Evolutionary conservation across 495 filamentous ascomycete genomes (phyloP), one percentile per base, ranked within the genome.

Genomic region (Aspergillus kassunensis): DNA sequence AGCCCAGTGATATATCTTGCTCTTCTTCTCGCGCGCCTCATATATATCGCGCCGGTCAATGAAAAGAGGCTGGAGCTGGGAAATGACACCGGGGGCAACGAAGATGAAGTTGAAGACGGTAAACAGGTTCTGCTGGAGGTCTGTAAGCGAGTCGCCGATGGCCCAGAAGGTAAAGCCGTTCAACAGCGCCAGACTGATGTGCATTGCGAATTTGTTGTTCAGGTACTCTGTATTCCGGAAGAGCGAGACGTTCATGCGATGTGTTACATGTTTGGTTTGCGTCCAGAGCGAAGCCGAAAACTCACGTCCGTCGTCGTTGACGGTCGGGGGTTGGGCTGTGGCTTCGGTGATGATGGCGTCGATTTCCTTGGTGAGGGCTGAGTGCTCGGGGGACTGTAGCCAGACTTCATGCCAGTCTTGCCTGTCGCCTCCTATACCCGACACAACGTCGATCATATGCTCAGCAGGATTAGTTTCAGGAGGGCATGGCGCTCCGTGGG

Each of bases 371-470:
- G 68, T 44, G 1, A 80, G 59, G 4, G 58, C 53, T 11, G 62
- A 57, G 37, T 72, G 64, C 49, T 85, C 75, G 1, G 77, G 65
- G 1, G 82, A 85, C 23, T 80, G 75, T 10, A 72, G 62, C 85
- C 85, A 89, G 54, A 84, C 73, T 29, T 84, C 68, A 57, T 80
- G 74, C 85, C 85, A 88, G 57, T 86, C 75, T 75, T 61, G 18
- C 23, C 62, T 65, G 25, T 70, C 63, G 3, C 7, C 21, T 15
- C 21, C 2, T 59, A 6, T 58, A 21, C 0, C 69, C 69, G 8
- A 68, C 68, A 91, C 92, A 49, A 89, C 87, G 56, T 95, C 90
- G 34, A 97, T 77, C 88, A 97, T 95, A 80, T 88, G 91, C 63
- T 96, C 92, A 7, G 91, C 91, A 15, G 90, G 90, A 51, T 79